Conservation (phyloP, 371 early-diverging fungal genomes). For the Rhizomucor miehei region DNA sequence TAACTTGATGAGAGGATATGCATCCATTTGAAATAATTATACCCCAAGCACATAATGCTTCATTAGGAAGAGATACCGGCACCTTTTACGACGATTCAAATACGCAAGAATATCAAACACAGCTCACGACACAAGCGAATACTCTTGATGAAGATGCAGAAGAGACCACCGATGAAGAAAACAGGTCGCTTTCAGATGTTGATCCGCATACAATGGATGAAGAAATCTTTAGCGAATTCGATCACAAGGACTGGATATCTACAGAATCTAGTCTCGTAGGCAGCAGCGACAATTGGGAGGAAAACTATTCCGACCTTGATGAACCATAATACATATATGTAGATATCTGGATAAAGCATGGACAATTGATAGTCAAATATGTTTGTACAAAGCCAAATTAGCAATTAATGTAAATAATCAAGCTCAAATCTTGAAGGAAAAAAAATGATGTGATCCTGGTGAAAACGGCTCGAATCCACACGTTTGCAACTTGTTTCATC, state of each 20-base stretch:
- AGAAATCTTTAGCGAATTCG: not conserved
- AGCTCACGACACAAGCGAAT: not conserved
- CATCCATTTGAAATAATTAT: conserved; percentile 2
- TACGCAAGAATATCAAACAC: not conserved
- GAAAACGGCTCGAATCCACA: too few species aligned
- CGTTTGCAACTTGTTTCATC: too few species aligned
- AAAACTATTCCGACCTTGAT: not conserved
- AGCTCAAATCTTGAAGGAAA: too few species aligned
- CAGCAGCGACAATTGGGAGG: conserved; percentile 4
- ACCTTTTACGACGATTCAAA: not conserved
- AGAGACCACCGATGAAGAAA: not conserved
- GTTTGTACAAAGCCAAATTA: too few species aligned
- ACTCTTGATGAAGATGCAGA: not conserved
- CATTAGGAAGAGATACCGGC: not conserved
- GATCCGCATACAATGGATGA: not conserved
- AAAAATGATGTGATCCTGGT: too few species aligned
- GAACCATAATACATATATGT: too few species aligned
- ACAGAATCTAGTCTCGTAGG: conserved; percentile 11
- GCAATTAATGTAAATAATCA: too few species aligned
- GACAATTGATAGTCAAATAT: too few species aligned
- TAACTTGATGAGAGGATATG: not conserved
- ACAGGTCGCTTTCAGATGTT: not conserved
- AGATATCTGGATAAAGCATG: too few species aligned
- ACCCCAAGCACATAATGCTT: not conserved
- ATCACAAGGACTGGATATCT: not conserved